phyloP scores from a whole-genome alignment of 108 stramenopile genomes.

The Cyclotella choctawhatcheeana region DNA sequence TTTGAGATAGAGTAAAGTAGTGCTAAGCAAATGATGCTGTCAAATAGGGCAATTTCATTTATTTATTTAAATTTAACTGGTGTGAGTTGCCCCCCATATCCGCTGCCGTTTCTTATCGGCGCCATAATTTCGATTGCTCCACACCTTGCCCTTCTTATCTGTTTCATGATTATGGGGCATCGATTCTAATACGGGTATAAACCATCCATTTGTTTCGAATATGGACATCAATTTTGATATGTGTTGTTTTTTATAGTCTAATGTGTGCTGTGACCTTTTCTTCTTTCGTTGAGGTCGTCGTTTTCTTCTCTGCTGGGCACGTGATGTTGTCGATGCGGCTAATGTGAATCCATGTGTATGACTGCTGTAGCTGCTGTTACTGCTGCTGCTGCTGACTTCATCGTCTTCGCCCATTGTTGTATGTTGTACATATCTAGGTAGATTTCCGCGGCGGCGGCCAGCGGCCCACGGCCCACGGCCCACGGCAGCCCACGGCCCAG shows the following conservation, averaged over 20 bases:
- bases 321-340: background rate
- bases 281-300: background rate
- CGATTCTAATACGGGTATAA: conserved; percentile 22
- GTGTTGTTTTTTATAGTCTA: conserved; percentile 10
- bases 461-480: too few relatives aligned
- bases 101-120: conserved; percentile 21
- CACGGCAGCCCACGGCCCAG: too few relatives aligned
- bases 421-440: too few relatives aligned
- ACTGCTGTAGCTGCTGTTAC: too few relatives aligned
- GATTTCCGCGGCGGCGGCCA: too few relatives aligned
- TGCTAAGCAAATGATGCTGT: background rate
- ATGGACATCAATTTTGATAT: conserved; percentile 19
- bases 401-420: too few relatives aligned
- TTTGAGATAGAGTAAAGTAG: background rate
- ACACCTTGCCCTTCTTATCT: conserved; percentile 19
- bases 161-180: background rate
- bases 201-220: conserved; percentile 17
- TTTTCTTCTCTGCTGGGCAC: background rate
- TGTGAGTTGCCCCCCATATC: background rate
- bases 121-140: conserved; percentile 27
- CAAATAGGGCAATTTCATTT: background rate
- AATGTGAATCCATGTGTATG: too few relatives aligned
- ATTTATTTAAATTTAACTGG: background rate
- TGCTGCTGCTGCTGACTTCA: too few relatives aligned
- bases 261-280: conserved; percentile 14